Evolutionary conservation across 2,329 filamentous ascomycete genomes (phyloP), one percentile per base, ranked within the genome.

Genomic region (Rhytidhysteron rufulum): DNA sequence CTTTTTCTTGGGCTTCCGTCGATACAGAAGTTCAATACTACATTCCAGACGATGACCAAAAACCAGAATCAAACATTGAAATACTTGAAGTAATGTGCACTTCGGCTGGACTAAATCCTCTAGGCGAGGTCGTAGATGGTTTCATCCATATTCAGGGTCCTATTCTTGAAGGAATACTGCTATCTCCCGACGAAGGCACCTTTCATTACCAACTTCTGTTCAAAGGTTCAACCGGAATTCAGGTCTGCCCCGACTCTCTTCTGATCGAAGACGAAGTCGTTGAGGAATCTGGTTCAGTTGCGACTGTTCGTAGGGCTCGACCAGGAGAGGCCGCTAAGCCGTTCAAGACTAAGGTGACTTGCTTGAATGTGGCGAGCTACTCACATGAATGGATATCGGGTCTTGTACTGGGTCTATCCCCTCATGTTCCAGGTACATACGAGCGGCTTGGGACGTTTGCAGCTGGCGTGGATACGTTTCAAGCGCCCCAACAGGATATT

Each of bases 1-100:
- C 54, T 1, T 65, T 59, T 36, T 61, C 57, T 2, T 65, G 60
- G 59, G 56, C 58, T 10, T 60, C 55, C 31, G 42, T 64, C 5
- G 47, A 63, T 17, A 41, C 43, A 7, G 43, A 54, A 8, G 39
- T 63, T 10, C 43, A 41, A 7, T 65, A 58, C 37, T 48, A 52
- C 10, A 25, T 42, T 5, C 34, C 50, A 3, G 51, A 57, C 13
- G 57, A 60, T 21, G 45, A 44, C 15, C 39, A 51, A 24, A 36
- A 36, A 2, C 53, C 54, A 20, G 39, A 29, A 4, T 40, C 54
- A 5, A 45, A 33, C 1, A 45, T 58, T 19, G 46, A 34, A 9
- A 42, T 60, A 15, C 18, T 51, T 9, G 47, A 48, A 24, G 48
- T 44, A 21, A 41, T 41, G 3, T 45, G 51, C 2, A 39, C 41